These are phyloP conservation scores for Zanthoxylum bungeanum DNA, from an alignment of 345 rosid species.

Conservation along the genomic window DNA sequence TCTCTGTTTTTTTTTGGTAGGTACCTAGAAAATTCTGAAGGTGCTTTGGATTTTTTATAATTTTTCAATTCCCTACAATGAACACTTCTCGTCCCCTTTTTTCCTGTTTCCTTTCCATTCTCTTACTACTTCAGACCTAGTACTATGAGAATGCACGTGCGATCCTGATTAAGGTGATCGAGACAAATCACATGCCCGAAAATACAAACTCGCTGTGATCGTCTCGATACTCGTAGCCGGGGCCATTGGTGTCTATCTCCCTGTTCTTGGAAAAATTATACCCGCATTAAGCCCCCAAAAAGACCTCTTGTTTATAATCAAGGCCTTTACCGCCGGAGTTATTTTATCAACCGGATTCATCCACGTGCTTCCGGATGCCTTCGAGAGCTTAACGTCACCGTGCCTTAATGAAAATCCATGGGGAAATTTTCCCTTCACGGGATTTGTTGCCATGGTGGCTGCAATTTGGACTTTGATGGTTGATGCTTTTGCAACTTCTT, in stretches of 20 bases:
- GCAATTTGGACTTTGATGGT: slow-evolving; percentile 53
- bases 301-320: slow-evolving; percentile 54
- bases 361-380: slow-evolving; percentile 63
- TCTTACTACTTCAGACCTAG: no score
- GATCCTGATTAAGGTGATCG: no score
- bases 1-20: no score
- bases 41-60: no score
- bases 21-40: no score
- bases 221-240: slow-evolving; percentile 54
- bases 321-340: slow-evolving; percentile 67
- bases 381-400: slow-evolving; percentile 47
- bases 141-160: no score
- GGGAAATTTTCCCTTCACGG: slow-evolving; percentile 58
- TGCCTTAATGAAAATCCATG: slow-evolving; percentile 40
- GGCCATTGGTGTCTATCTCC: slow-evolving; percentile 49
- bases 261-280: slow-evolving; percentile 36
- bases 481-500: slow-evolving; percentile 49
- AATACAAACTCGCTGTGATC: slow-evolving; percentile 41
- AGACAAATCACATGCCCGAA: no score
- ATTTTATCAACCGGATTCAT: slow-evolving; percentile 61
- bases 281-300: slow-evolving; percentile 47
- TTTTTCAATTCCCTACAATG: no score
- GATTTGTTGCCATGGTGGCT: slow-evolving; percentile 57
- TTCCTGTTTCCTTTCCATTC: no score
- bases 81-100: no score